Conservation (phyloP, 805 yeast genomes). For the Wickerhamiella parazyma region DNA sequence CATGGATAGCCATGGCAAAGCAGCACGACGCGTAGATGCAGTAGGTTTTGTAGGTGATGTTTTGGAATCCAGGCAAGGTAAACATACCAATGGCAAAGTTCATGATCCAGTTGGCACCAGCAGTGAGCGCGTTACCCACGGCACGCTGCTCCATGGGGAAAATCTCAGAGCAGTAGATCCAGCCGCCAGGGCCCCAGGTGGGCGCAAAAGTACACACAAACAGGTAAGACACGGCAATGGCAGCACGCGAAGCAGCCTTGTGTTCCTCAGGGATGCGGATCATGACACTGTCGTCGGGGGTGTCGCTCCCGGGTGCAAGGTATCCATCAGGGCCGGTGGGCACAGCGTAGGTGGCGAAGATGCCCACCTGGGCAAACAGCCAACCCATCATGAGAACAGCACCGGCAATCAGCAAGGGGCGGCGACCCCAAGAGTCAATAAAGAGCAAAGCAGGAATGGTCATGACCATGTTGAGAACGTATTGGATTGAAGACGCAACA, state of each 20-base stretch:
- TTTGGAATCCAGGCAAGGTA: conserved; percentile 61
- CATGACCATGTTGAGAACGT: no score
- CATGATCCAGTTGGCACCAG: conserved; percentile 70
- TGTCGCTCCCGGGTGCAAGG: not conserved
- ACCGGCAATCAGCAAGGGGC: no score
- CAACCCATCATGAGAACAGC: no score
- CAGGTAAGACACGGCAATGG: conserved; percentile 40
- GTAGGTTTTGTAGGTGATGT: conserved; percentile 50
- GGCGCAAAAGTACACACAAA: conserved; percentile 68
- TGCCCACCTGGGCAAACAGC: conserved; percentile 46
- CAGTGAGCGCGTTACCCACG: conserved; percentile 56
- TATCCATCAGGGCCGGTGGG: conserved; percentile 15
- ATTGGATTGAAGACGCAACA: no score
- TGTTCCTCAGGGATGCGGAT: conserved; percentile 45
- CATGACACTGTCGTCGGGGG: conserved; percentile 6
- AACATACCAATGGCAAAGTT: conserved; percentile 62
- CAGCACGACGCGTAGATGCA: conserved; percentile 68
- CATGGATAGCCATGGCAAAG: conserved; percentile 42
- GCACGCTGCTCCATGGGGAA: conserved; percentile 66
- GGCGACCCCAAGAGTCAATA: no score
- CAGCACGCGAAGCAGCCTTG: conserved; percentile 32
- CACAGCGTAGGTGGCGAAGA: conserved; percentile 25
- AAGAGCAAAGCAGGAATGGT: no score
- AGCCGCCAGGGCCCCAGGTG: conserved; percentile 73
- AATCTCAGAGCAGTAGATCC: conserved; percentile 51